Evolutionary conservation across 2,329 filamentous ascomycete species (phyloP).

Genomic region (Lachnellula suecica): DNA sequence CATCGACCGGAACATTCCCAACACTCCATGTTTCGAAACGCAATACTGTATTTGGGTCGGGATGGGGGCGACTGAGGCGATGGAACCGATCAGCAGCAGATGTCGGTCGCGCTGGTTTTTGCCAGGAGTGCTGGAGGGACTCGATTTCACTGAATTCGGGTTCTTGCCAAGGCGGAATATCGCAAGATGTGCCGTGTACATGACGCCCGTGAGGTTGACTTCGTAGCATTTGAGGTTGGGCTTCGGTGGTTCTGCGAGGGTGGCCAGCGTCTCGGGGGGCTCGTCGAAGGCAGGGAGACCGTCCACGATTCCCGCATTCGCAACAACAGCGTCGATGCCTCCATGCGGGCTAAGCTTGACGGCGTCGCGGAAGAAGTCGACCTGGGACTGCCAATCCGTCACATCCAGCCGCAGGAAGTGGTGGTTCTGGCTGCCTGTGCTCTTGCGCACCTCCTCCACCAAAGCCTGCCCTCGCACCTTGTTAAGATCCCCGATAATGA

Average conservation of each 20-base stretch:
- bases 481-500: constrained; percentile 65
- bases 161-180: constrained; percentile 57
- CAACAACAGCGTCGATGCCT: constrained; percentile 62
- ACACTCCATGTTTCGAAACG: constrained; percentile 63
- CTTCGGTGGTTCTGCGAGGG: constrained; percentile 42
- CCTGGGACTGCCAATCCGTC: constrained; percentile 62
- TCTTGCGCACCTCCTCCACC: constrained; percentile 49
- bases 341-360: constrained; percentile 51
- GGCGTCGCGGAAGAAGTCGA: constrained; percentile 60
- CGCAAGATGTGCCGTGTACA: constrained; percentile 66
- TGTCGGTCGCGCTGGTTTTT: constrained; percentile 50
- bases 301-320: constrained; percentile 63
- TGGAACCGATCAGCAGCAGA: constrained; percentile 61
- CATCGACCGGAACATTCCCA: constrained; percentile 62
- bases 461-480: constrained; percentile 52
- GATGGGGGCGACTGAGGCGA: constrained; percentile 53
- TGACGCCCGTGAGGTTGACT: constrained; percentile 62
- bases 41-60: constrained; percentile 53
- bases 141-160: constrained; percentile 39
- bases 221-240: constrained; percentile 55
- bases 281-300: constrained; percentile 43
- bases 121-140: constrained; percentile 31
- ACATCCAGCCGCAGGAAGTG: constrained; percentile 64
- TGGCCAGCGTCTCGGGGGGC: constrained; percentile 36
- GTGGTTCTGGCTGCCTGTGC: constrained; percentile 42